These are phyloP conservation scores for Metschnikowia chrysomelidarum DNA, from an alignment of 805 yeast genomes.

Conservation along the genomic window DNA sequence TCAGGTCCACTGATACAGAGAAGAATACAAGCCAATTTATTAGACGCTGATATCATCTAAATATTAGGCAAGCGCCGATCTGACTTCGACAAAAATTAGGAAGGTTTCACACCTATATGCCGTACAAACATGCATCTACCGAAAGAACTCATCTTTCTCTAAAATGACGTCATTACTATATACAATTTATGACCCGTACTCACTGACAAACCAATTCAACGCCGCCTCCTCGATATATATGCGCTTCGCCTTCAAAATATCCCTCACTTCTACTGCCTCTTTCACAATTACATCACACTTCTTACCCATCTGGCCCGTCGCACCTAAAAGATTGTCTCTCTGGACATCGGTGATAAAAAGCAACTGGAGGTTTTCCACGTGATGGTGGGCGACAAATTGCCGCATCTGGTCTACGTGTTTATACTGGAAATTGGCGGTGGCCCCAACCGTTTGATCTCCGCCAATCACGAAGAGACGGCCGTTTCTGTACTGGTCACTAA, in stretches of 20 bases:
- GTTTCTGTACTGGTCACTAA: slow-evolving; percentile 73
- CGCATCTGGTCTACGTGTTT: slow-evolving; percentile 46
- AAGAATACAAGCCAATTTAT: too few species aligned
- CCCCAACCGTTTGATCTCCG: slow-evolving; percentile 26
- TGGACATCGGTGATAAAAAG: slow-evolving; percentile 66
- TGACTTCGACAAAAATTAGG: too few species aligned
- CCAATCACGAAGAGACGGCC: slow-evolving; percentile 77
- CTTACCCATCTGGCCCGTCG: slow-evolving; percentile 51
- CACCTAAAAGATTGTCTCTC: slow-evolving; percentile 57
- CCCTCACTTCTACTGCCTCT: slow-evolving; percentile 81
- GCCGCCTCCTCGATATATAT: slow-evolving; percentile 72
- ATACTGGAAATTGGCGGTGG: slow-evolving; percentile 38
- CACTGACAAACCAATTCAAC: slow-evolving; percentile 54
- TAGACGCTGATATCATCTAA: too few species aligned
- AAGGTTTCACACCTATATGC: too few species aligned
- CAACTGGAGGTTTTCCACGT: slow-evolving; percentile 50
- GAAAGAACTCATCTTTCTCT: too few species aligned
- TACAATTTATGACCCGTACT: slow-evolving; percentile 22
- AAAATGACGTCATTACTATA: too few species aligned
- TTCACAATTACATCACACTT: slow-evolving; percentile 66
- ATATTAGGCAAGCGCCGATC: too few species aligned
- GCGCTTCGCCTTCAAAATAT: slow-evolving; percentile 74
- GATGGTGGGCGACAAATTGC: slow-evolving; percentile 49
- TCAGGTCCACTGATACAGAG: too few species aligned
- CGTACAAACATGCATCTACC: too few species aligned